Evolutionary conservation across 305 asterid species (phyloP).

Genomic region (Fraxinus angustifolia): DNA sequence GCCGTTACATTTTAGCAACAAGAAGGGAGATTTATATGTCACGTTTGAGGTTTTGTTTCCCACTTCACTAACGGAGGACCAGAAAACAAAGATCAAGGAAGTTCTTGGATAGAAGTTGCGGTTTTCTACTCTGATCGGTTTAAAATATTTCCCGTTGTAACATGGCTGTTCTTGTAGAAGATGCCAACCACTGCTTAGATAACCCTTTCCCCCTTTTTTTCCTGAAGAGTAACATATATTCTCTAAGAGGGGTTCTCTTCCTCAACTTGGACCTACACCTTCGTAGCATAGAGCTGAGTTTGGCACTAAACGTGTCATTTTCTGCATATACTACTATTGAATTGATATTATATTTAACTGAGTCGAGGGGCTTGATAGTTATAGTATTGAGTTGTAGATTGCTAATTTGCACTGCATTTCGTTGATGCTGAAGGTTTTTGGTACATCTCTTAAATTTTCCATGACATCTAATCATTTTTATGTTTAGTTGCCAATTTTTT

Average conservation of each 20-base stretch:
- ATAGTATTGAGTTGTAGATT: not conserved
- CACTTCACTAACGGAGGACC: conserved; percentile 59
- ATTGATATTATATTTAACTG: not conserved
- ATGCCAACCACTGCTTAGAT: conserved; percentile 5
- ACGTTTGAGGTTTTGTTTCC: conserved; percentile 90
- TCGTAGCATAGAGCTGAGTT: not conserved
- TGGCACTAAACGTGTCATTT: not conserved
- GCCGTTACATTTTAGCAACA: conserved; percentile 79
- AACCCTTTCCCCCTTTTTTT: not conserved
- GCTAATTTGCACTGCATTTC: not conserved
- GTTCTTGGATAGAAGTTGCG: conserved; percentile 44
- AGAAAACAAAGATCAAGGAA: conserved; percentile 77
- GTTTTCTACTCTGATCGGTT: not conserved
- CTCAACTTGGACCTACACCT: not conserved
- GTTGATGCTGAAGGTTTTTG: not conserved
- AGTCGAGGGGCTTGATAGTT: not conserved
- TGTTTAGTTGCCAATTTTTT: not conserved
- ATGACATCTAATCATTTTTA: not conserved
- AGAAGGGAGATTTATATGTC: conserved; percentile 79
- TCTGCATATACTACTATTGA: not conserved
- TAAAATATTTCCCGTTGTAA: not conserved
- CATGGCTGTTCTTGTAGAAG: conserved; percentile 11
- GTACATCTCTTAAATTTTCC: not conserved
- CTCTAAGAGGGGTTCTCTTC: not conserved
- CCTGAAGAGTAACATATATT: not conserved